Base-by-base conservation (phyloP, 2,329 filamentous ascomycete species). In the Aspergillus alliaceus region DNA sequence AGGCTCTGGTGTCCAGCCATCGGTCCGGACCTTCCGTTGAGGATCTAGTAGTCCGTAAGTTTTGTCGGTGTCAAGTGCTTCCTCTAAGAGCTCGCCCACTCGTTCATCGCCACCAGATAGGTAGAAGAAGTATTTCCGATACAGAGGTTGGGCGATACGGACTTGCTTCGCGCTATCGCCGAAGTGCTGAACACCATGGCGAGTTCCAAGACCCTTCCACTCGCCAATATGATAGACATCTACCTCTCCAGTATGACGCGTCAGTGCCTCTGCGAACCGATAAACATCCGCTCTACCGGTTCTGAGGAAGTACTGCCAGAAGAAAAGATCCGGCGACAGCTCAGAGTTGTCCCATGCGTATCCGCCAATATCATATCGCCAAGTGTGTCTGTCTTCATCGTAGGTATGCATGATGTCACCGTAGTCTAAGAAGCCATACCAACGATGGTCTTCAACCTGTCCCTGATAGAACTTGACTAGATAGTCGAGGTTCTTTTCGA, bases 281-380 rank as follows among this genome's bases (percentile, higher is more conserved):
- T 82, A 88, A 0, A 85, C 80, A 52, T 85, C 83, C 3, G 79
- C 77, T 2, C 81, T 75, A 0, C 84, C 84, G 0, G 84, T 87
- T 9, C 82, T 80, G 2, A 87, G 76, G 70, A 87, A 88, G 56
- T 85, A 83, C 4, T 79, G 80, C 85, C 85, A 87, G 63, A 87
- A 80, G 72, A 82, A 87, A 2, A 87, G 69, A 62, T 87, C 84
- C 0, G 85, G 82, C 0, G 84, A 87, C 0, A 88, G 75, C 66
- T 88, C 85, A 0, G 82, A 85, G 64, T 87, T 87, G 49, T 87
- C 85, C 85, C 85, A 87, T 0, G 84, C 84, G 57, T 84, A 87
- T 0, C 85, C 85, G 3, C 85, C 85, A 18, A 87, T 69, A 46
- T 88, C 85, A 55, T 87, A 87, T 1, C 83, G 78, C 85, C 85